Base-by-base conservation (phyloP, 257 asterid genomes). In the Forsythia viridissima region DNA sequence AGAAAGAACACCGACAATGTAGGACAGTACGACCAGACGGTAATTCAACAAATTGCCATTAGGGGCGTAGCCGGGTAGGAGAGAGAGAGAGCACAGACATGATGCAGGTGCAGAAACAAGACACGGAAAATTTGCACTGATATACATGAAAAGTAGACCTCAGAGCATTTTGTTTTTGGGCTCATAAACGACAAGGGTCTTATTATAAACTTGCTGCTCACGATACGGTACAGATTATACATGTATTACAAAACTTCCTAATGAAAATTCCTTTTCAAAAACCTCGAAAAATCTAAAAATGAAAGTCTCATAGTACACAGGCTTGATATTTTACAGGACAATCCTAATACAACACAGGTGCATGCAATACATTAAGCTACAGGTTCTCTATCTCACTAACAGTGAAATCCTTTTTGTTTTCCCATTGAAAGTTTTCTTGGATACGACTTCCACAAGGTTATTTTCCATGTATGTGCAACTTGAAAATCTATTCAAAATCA, bases 401-500 rank as follows among this genome's bases (percentile, higher is more conserved):
- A 57, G 66, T 8, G 10, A 18, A 57, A 21, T 57, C 36, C 34
- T 20, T 30, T n/a, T 57, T 57, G n/a, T 57, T n/a, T 57, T n/a
- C 66, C 30, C 30, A 57, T 57, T 6, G 66, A 5, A 57, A 18
- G 10, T 57, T 57, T 30, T n/a, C 30, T 21, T 57, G 66, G 30
- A 18, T 7, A 8, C 4, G 2, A 18, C 11, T 57, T 57, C 3
- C 30, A 18, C 63, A 16, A 3, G 40, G 15, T 30, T 36, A 20
- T 51, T 43, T 71, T 42, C 37, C 39, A 78, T 0, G 18, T 69
- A 9, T 36, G 42, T 10, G 51, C n/a, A 46, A 6, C 8, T 40
- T 3, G 24, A 46, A 38, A 61, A 20, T 21, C 61, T 44, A 74
- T 68, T 84, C 77, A 73, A 89, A 87, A 79, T 89, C 91, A 59